Evolutionary conservation across 768 basidiomycete species (phyloP).

Genomic region (Mycena alexandri): DNA sequence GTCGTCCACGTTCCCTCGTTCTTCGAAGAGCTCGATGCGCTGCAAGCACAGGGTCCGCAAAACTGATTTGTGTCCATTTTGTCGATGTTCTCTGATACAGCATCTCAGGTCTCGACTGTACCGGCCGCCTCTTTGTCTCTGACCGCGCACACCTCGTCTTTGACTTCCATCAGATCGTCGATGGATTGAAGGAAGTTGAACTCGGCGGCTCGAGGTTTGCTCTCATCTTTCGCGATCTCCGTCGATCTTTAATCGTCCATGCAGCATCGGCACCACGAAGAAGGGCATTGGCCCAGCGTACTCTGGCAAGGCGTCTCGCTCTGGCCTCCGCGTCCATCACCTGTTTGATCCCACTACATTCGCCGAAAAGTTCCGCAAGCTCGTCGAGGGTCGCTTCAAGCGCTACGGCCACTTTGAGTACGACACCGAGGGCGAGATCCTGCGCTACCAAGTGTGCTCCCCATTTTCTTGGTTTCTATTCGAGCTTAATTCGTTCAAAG

Average conservation of each 20-base stretch:
- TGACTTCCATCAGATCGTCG: conserved; percentile 99
- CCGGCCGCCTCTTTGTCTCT: conserved; percentile 88
- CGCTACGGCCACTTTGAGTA: conserved; percentile 98
- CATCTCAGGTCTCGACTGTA: conserved; percentile 86
- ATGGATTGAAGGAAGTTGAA: conserved; percentile 98
- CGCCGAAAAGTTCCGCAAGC: conserved; percentile 90
- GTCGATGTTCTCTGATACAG: background rate
- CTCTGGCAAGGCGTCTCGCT: conserved; percentile 96
- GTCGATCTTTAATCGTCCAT: conserved; percentile 12
- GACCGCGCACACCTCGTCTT: conserved; percentile 98
- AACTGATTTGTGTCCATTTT: background rate
- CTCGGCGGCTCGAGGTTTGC: conserved; percentile 86
- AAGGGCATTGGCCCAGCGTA: conserved; percentile 99
- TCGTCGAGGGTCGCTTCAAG: conserved; percentile 98
- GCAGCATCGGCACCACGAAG: conserved; percentile 96
- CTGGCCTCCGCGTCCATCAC: conserved; percentile 96
- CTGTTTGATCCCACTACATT: conserved; percentile 90
- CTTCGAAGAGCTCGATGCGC: conserved; percentile 90
- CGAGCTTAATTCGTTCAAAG: conserved; percentile 51
- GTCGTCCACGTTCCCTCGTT: conserved; percentile 97
- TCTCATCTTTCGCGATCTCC: conserved; percentile 14
- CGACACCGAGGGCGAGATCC: conserved; percentile 96
- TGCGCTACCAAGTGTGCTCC: conserved; percentile 83
- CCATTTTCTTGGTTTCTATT: background rate
- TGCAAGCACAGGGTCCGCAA: conserved; percentile 81